Conservation (phyloP, 169 alveolate genomes). For the Babesia caballi region DNA sequence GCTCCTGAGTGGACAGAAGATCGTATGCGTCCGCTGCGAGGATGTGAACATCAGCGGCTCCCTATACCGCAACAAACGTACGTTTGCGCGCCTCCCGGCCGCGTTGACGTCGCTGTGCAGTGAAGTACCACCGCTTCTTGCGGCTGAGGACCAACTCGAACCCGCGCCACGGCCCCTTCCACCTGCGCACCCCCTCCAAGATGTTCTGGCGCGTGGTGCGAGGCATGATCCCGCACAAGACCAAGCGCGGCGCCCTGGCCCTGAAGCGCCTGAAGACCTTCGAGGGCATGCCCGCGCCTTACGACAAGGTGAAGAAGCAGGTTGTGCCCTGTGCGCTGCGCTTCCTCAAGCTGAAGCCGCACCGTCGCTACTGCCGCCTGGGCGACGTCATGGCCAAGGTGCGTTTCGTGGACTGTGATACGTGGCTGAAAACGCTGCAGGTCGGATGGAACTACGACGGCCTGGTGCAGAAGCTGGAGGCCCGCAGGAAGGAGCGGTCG, state of each 20-base stretch:
- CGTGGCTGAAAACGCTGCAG: neutral
- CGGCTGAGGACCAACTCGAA: conserved; percentile 92
- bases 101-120: conserved; percentile 35
- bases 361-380: conserved; percentile 80
- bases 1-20: conserved; percentile 95
- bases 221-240: conserved; percentile 99
- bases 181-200: conserved; percentile 95
- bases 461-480: conserved; percentile 85
- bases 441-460: conserved; percentile 92
- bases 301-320: conserved; percentile 88
- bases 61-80: conserved; percentile 88
- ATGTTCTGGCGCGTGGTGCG: conserved; percentile 96
- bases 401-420: neutral
- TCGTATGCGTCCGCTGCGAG: conserved; percentile 96
- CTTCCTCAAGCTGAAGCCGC: conserved; percentile 84
- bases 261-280: conserved; percentile 89
- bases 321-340: conserved; percentile 93
- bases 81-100: neutral
- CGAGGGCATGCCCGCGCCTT: conserved; percentile 95
- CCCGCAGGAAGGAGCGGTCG: conserved; percentile 87
- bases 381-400: conserved; percentile 87
- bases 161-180: conserved; percentile 96
- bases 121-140: conserved; percentile 92
- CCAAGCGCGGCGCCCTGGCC: conserved; percentile 97
- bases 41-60: conserved; percentile 94